Evolutionary conservation across 805 yeast species (phyloP).

Genomic region (Saturnispora dispora): DNA sequence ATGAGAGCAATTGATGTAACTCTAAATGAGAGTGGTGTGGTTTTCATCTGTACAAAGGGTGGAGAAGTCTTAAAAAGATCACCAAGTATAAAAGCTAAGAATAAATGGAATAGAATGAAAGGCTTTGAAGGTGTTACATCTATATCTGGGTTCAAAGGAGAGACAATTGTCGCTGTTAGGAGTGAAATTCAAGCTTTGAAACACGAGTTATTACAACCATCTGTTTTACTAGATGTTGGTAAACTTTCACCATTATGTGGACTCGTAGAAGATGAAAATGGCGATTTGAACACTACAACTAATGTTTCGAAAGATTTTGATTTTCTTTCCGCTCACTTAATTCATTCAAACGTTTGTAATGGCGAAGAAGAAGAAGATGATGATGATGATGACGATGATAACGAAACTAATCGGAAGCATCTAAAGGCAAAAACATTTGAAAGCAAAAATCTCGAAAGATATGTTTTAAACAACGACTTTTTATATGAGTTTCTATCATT

Average conservation of each 20-base stretch:
- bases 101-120: conserved; percentile 26
- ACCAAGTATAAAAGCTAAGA: conserved; percentile 12
- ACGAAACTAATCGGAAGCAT: not conserved
- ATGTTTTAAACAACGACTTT: conserved; percentile 1
- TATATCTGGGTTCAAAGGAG: conserved; percentile 28
- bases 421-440: not conserved
- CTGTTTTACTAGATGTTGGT: conserved; percentile 44
- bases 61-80: conserved; percentile 55
- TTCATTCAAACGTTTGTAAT: not conserved
- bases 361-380: not conserved
- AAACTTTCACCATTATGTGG: conserved; percentile 42
- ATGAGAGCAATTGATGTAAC: conserved; percentile 59
- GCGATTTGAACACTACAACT: not conserved
- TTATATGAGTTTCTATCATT: conserved; percentile 1
- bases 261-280: conserved; percentile 9
- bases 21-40: conserved; percentile 30
- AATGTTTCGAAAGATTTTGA: not conserved
- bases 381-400: not conserved
- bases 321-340: not conserved
- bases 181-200: conserved; percentile 56
- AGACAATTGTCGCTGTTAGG: conserved; percentile 54
- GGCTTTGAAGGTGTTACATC: conserved; percentile 7
- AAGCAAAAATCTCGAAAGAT: not conserved
- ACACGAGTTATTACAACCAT: conserved; percentile 38
- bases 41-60: conserved; percentile 50